phyloP scores from a whole-genome alignment of 2,329 filamentous ascomycete species.

The Claviceps spartinae region DNA sequence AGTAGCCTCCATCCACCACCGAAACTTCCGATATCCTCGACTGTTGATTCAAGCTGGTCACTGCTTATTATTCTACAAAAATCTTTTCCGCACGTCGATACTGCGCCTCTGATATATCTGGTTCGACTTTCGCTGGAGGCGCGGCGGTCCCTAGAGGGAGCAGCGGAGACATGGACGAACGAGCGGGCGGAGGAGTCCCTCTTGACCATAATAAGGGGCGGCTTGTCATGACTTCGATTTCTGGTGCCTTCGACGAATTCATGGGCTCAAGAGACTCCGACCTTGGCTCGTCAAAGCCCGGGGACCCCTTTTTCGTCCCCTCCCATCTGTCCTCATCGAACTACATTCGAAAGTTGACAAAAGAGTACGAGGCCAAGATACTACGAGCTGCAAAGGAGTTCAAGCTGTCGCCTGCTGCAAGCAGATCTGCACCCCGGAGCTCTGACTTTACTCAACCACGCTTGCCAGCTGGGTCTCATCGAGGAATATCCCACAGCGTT shows the following conservation, averaged over 20 bases:
- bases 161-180: constrained; percentile 19
- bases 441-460: constrained; percentile 29
- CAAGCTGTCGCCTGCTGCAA: constrained; percentile 2
- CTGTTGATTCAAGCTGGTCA: constrained; percentile 18
- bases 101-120: constrained; percentile 3
- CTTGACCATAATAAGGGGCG: constrained; percentile 8
- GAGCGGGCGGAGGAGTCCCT: constrained; percentile 15
- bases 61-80: constrained; percentile 32
- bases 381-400: constrained; percentile 36
- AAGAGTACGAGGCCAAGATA: constrained; percentile 48
- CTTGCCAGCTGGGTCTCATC: constrained; percentile 40
- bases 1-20: constrained; percentile 1
- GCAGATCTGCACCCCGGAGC: constrained; percentile 39
- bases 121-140: constrained; percentile 4
- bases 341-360: constrained; percentile 64
- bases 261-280: constrained; percentile 21
- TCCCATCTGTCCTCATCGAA: constrained; percentile 69
- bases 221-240: constrained; percentile 29
- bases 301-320: constrained; percentile 58
- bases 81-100: constrained; percentile 18
- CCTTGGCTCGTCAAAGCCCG: constrained; percentile 10
- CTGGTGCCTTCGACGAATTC: constrained; percentile 39
- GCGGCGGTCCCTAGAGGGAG: constrained; percentile 2
- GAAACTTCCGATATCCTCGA: constrained; percentile 13
- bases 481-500: constrained; percentile 71